Conservation (phyloP, 73 alveolate species). For the Effrenium voratum region DNA sequence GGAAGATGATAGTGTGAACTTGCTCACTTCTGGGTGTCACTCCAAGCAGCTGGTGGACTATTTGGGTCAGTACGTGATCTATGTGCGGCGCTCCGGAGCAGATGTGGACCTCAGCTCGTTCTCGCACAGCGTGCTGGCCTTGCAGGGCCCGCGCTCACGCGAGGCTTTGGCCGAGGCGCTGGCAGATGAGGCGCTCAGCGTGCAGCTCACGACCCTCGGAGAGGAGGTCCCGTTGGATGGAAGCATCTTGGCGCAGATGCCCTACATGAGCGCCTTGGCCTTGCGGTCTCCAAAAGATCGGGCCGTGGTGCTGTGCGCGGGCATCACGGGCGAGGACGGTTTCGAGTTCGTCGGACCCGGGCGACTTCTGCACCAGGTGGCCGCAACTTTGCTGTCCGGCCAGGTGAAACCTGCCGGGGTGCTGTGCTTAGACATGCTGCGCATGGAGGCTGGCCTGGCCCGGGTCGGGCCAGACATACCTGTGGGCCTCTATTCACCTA, state of each 20-base stretch:
- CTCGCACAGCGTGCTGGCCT: not conserved
- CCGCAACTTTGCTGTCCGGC: not conserved
- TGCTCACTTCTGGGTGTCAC: slow-evolving; percentile 68
- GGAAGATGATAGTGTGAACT: slow-evolving; percentile 37
- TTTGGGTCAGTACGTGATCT: slow-evolving; percentile 52
- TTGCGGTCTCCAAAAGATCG: not conserved
- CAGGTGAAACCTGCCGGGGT: slow-evolving; percentile 71
- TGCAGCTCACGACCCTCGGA: not conserved
- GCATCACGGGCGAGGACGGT: slow-evolving; percentile 92
- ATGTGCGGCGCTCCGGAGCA: slow-evolving; percentile 74
- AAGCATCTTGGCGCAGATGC: not conserved
- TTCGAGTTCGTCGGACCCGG: slow-evolving; percentile 47
- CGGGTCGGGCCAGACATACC: slow-evolving; percentile 79
- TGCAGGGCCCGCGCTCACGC: slow-evolving; percentile 47
- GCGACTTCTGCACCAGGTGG: not conserved
- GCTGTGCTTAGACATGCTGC: slow-evolving; percentile 81
- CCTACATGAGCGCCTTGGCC: slow-evolving; percentile 46
- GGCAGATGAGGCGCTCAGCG: not conserved
- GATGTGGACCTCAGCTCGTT: slow-evolving; percentile 13
- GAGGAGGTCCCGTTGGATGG: slow-evolving; percentile 30
- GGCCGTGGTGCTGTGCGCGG: slow-evolving; percentile 50
- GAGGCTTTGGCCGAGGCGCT: not conserved
- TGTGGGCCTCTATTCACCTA: slow-evolving; percentile 43
- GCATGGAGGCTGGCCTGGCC: slow-evolving; percentile 93
- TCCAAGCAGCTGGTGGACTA: slow-evolving; percentile 76